Percentiles rank a stretch among this genome's conserved stretches.
Conservation (phyloP, 2,329 filamentous ascomycete species). For the Penicillium italicum region DNA sequence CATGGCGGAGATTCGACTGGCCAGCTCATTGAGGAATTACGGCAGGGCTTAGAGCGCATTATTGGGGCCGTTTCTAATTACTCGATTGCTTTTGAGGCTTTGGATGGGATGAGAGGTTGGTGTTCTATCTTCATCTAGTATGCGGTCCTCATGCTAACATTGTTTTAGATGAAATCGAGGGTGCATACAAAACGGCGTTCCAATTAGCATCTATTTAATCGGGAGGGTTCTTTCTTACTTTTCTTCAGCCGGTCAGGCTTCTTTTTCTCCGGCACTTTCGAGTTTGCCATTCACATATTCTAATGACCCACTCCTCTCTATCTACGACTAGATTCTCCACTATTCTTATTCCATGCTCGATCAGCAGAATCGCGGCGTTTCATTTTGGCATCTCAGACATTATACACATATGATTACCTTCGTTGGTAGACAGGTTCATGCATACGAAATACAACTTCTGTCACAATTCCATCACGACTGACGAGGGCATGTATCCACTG, state of each 20-base stretch:
- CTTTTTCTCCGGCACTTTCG: constrained; percentile 6
- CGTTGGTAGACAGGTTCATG: not conserved
- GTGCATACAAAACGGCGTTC: constrained; percentile 43
- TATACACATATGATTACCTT: not conserved
- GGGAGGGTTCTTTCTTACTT: constrained; percentile 8
- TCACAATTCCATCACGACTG: not conserved
- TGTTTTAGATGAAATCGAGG: constrained; percentile 40
- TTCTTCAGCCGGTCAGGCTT: not conserved
- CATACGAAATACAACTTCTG: not conserved
- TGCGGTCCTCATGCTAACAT: constrained; percentile 5
- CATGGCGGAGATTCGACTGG: constrained; percentile 25
- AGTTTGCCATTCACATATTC: not conserved
- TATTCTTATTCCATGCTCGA: not conserved
- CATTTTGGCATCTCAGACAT: not conserved
- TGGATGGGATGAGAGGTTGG: constrained; percentile 45
- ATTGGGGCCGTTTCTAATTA: constrained; percentile 40
- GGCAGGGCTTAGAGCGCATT: constrained; percentile 38
- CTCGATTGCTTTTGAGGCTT: constrained; percentile 42
- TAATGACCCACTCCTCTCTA: not conserved
- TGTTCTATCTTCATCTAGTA: not conserved
- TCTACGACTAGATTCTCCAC: not conserved
- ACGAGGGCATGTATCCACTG: not conserved
- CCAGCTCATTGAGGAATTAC: constrained; percentile 35
- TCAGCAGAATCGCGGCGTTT: not conserved
- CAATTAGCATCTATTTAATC: constrained; percentile 20